Conservation (phyloP, 2,329 filamentous ascomycete genomes). For the Purpureocillium lavendulum region DNA sequence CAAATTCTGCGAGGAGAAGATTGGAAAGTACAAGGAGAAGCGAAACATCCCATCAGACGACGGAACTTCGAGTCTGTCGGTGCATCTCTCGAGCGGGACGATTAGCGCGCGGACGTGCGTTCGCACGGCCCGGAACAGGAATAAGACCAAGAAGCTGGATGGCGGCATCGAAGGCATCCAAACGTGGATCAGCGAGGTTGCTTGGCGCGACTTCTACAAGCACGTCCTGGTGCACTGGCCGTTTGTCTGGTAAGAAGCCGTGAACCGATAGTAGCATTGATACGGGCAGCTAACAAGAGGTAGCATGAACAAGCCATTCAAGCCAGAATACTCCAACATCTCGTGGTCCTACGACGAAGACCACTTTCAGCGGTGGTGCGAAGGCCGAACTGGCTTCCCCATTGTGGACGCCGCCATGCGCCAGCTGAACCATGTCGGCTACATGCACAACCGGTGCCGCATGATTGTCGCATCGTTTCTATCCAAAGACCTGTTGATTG, state of each 20-base stretch:
- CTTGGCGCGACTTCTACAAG: constrained; percentile 84
- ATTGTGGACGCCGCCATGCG: constrained; percentile 85
- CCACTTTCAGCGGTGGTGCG: constrained; percentile 65
- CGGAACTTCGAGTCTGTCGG: constrained; percentile 60
- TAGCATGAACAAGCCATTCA: constrained; percentile 56
- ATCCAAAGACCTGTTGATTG: constrained; percentile 69
- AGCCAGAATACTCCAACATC: constrained; percentile 76
- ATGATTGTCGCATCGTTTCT: constrained; percentile 81
- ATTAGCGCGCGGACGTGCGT: constrained; percentile 61
- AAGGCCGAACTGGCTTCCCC: constrained; percentile 69
- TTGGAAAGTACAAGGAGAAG: constrained; percentile 50
- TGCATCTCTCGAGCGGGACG: constrained; percentile 63
- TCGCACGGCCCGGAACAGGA: constrained; percentile 50
- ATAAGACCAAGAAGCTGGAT: constrained; percentile 58
- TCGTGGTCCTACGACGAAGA: constrained; percentile 68
- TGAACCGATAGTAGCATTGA: too few relatives aligned
- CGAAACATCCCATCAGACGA: constrained; percentile 59
- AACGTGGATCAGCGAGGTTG: constrained; percentile 74
- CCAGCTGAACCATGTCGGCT: constrained; percentile 59
- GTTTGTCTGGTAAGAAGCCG: constrained; percentile 56
- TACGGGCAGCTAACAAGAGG: constrained; percentile 2
- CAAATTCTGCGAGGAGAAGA: constrained; percentile 59
- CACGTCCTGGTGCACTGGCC: constrained; percentile 82
- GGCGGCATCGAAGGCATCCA: constrained; percentile 57
- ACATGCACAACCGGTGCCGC: constrained; percentile 78